Base-by-base conservation (phyloP, 2,329 filamentous ascomycete genomes). In the Ophiostoma himal-ulmi region DNA sequence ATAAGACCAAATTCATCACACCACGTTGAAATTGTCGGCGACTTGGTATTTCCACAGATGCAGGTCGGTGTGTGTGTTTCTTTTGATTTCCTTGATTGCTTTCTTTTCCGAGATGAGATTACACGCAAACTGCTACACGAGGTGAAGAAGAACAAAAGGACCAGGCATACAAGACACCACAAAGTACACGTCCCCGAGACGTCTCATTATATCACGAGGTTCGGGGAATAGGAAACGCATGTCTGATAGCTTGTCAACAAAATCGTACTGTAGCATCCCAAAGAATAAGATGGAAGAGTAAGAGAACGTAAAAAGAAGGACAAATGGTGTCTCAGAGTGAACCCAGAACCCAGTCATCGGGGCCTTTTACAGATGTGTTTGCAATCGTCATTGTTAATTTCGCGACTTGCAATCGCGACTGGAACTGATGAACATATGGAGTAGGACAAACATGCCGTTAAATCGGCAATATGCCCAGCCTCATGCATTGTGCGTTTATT, bases 221-320 rank as follows among this genome's bases (percentile, higher is more conserved):
- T 65, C 62, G 62, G 62, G 34, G 62, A 65, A 65, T 65, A 65
- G 62, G 62, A 65, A 65, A 37, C 34, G 39, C 62, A 65, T 65
- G 62, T 65, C 62, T 65, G 34, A 39, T 17, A 37, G 26, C 30
- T 65, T 36, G 57, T 22, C 13, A 34, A 13, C 10, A 39, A n/a
- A 26, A 20, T 13, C 5, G 34, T 11, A 14, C 39, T 44, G 39
- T 13, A 44, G 14, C 4, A 4, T 30, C 30, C 30, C 30, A 57
- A 22, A n/a, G 13, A 39, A 65, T 20, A n/a, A n/a, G 4, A 37
- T 17, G 11, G 34, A 36, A 65, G 22, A 22, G 20, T 3, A 7
- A n/a, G n/a, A 17, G 20, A 39, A 36, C 3, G 17, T 10, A 37
- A 37, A 20, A 37, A 54, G 20, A 36, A 22, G 41, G n/a, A 20